Evolutionary conservation across 2,329 filamentous ascomycete species (phyloP).

Genomic region (Tricladium varicosporioides): DNA sequence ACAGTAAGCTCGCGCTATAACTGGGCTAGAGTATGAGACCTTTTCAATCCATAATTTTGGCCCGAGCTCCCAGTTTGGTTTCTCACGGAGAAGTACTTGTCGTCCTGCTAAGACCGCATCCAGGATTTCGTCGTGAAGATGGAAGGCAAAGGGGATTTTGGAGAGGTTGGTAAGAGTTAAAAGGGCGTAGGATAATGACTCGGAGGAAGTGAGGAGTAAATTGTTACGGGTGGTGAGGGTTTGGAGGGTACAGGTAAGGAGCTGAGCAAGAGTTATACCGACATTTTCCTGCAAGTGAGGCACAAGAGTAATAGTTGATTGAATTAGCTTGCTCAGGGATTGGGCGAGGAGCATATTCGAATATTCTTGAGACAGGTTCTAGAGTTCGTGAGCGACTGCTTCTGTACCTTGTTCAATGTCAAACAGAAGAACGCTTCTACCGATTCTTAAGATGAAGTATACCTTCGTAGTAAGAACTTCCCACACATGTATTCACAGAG

Average conservation of each 20-base stretch:
- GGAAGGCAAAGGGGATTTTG: not conserved
- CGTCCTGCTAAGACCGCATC: not conserved
- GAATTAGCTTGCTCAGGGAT: no score
- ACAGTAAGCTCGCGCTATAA: not conserved
- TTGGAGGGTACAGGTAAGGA: not conserved
- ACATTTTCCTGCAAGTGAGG: not conserved
- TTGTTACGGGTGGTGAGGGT: no score
- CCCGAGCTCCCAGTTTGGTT: not conserved
- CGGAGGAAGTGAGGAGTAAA: no score
- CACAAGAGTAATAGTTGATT: not conserved
- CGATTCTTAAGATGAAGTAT: no score
- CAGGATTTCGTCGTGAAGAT: not conserved
- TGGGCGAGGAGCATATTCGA: constrained; percentile 4
- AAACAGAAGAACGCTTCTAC: no score
- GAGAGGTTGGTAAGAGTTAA: not conserved
- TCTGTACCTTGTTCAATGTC: no score
- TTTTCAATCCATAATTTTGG: constrained; percentile 3
- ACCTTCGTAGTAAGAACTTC: no score
- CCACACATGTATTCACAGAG: no score
- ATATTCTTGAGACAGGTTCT: constrained; percentile 5
- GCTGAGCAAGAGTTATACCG: not conserved
- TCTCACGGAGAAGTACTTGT: not conserved
- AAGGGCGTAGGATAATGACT: constrained; percentile 7
- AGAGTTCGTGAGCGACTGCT: no score
- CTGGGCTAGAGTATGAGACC: not conserved